Percentiles rank a stretch among this genome's conserved stretches.
Evolutionary conservation across 306 rosid species (phyloP).

Genomic region (Carpinus fangiana): DNA sequence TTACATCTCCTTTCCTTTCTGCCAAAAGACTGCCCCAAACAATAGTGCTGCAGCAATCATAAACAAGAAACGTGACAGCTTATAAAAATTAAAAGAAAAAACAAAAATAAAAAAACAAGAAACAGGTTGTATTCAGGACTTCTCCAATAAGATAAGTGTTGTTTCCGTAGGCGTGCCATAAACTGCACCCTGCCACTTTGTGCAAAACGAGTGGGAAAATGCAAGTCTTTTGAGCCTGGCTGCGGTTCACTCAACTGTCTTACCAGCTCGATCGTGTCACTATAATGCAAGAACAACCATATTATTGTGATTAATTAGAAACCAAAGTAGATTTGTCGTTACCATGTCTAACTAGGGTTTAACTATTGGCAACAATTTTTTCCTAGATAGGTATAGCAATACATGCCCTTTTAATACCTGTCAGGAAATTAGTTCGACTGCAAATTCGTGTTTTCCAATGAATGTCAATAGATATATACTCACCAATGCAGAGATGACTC

Average conservation of each 20-base stretch:
- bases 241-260: conserved; percentile 49
- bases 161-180: conserved; percentile 78
- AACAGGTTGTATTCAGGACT: conserved; percentile 76
- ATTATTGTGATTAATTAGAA: background rate
- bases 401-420: background rate
- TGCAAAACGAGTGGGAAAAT: conserved; percentile 63
- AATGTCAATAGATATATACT: conserved; percentile 22
- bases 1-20: conserved; percentile 73
- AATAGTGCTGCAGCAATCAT: conserved; percentile 58
- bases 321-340: background rate
- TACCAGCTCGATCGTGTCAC: conserved; percentile 61
- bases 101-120: too few species aligned
- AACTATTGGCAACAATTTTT: conserved; percentile 2
- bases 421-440: background rate
- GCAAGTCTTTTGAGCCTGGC: conserved; percentile 50
- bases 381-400: background rate
- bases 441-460: conserved; percentile 2
- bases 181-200: conserved; percentile 63
- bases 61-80: conserved; percentile 57
- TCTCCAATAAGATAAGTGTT: conserved; percentile 83
- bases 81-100: too few species aligned
- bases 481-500: conserved; percentile 50
- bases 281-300: conserved; percentile 19
- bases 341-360: conserved; percentile 24
- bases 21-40: conserved; percentile 81